Evolutionary conservation across 2,329 filamentous ascomycete genomes (phyloP), one percentile per base, ranked within the genome.

Genomic region (Colletotrichum sp.): DNA sequence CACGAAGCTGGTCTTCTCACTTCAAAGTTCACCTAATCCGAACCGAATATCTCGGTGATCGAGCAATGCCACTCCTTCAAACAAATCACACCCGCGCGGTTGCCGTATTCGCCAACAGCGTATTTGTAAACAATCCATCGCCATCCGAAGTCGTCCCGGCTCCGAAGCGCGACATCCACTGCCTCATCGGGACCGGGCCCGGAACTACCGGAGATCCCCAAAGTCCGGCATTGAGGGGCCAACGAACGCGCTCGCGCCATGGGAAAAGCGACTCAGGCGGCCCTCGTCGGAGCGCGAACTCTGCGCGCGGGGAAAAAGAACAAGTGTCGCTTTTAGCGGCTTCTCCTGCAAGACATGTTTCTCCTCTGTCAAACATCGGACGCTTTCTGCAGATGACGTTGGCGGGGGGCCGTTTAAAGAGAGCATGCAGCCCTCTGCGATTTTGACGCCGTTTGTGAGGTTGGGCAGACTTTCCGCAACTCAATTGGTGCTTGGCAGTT

Each of bases 191-290:
- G n/a, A 22, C 55, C 30, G 63, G 63, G 15, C 2, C 73, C 44
- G 30, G 30, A 39, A 32, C 55, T 27, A 36, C 55, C 73, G 73
- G 73, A 72, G 55, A 68, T 76, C 73, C 73, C 73, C 73, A 76
- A 68, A 34, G 67, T 39, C 61, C 59, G 22, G 32, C 19, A 15
- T 13, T n/a, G 25, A 25, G 27, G 22, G 36, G 30, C 29, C 22
- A 69, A 29, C 44, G n/a, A 52, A 52, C 44, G 44, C 44, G 8
- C 57, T 57, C 30, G 57, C 22, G 15, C 30, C n/a, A 13, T 22
- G 16, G 44, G 44, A 22, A 22, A 13, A 2, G 44, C 44, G 44
- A 52, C 44, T 52, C 44, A 52, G 44, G 44, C 44, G 44, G 44
- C 44, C 44, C 11, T 13, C 19, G 25, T 70, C 44, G 32, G 64